A percentile compares a stretch with the other conserved stretches of the same genome.
phyloP scores from a whole-genome alignment of 805 yeast species.

The Metschnikowia similis region DNA sequence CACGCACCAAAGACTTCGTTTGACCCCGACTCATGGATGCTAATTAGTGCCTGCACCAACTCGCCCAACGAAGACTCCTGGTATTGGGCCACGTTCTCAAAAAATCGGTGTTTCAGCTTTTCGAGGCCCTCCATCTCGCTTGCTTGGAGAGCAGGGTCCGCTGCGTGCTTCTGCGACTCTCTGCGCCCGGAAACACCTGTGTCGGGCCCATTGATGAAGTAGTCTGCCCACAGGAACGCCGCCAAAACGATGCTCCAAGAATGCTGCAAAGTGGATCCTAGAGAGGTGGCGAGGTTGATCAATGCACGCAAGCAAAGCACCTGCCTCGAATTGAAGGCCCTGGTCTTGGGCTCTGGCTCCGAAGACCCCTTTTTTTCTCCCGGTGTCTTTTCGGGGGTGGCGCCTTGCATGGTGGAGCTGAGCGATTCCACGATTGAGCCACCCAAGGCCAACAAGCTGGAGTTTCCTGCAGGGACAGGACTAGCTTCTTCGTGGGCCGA shows the following conservation, averaged over 20 bases:
- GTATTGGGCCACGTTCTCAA: conserved; percentile 58
- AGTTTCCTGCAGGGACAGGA: not conserved
- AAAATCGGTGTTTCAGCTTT: conserved; percentile 52
- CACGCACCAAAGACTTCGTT: conserved; percentile 29
- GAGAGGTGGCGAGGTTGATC: conserved; percentile 67
- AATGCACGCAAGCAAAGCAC: conserved; percentile 75
- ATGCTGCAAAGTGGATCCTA: conserved; percentile 67
- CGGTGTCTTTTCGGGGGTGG: not conserved
- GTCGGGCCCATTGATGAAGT: conserved; percentile 57
- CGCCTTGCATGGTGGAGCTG: conserved; percentile 31
- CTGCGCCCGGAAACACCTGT: conserved; percentile 11
- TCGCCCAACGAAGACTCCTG: conserved; percentile 46
- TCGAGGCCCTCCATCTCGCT: conserved; percentile 52
- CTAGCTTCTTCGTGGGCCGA: conserved; percentile 13
- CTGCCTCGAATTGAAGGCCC: conserved; percentile 56
- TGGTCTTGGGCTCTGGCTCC: not conserved
- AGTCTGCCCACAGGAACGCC: conserved; percentile 77
- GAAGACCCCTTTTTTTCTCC: not conserved
- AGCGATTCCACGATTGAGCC: conserved; percentile 51
- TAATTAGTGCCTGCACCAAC: conserved; percentile 45
- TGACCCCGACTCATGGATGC: conserved; percentile 31
- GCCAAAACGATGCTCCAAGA: conserved; percentile 62
- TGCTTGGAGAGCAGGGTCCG: conserved; percentile 34
- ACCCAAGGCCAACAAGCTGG: conserved; percentile 38
- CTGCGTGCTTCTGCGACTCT: not conserved